Evolutionary conservation across 2,329 filamentous ascomycete genomes (phyloP), one percentile per base, ranked within the genome.

Genomic region (Neofusicoccum sp.): DNA sequence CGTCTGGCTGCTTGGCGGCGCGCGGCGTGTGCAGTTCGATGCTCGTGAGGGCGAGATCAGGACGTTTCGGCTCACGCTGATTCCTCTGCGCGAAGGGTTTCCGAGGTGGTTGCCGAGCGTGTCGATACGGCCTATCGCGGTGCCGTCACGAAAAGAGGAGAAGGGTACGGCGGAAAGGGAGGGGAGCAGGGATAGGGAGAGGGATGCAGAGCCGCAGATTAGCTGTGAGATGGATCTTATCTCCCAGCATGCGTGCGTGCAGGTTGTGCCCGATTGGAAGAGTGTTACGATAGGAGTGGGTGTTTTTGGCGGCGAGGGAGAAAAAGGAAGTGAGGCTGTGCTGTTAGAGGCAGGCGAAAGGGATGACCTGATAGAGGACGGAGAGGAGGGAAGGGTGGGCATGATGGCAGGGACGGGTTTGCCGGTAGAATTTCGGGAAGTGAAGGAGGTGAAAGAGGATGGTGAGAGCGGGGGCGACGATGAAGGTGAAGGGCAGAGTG

Each of bases 1-100:
- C 40, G 82, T 85, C 0, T 98, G 93, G 93, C 84, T 97, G 1
- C 79, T 98, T 3, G 93, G 91, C 24, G 93, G 93, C 0, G 86
- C 89, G 44, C 84, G 90, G 51, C 89, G 90, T 65, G 90, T 89
- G 0, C 89, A 91, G 69, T 96, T 96, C 68, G 82, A 82, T 6
- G 85, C 74, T 3, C 65, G 58, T 4, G 75, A 84, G 64, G 78
- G 76, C 45, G 79, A 84, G 61, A 69, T 70, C 3, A 71, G 68
- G 28, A 75, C 73, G 4, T 86, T 96, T 64, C 84, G 86, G 0
- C 76, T 98, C 6, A 79, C 96, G 58, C 79, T 98, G 8, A 86
- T 98, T 11, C 92, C 95, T 0, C 81, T 96, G 41, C 43, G 45
- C n/a, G 40, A 54, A 31, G 59, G 49, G 47, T 84, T 88, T 58